Conservation (phyloP, 352 stramenopile species). For the Globisporangium nunn region DNA sequence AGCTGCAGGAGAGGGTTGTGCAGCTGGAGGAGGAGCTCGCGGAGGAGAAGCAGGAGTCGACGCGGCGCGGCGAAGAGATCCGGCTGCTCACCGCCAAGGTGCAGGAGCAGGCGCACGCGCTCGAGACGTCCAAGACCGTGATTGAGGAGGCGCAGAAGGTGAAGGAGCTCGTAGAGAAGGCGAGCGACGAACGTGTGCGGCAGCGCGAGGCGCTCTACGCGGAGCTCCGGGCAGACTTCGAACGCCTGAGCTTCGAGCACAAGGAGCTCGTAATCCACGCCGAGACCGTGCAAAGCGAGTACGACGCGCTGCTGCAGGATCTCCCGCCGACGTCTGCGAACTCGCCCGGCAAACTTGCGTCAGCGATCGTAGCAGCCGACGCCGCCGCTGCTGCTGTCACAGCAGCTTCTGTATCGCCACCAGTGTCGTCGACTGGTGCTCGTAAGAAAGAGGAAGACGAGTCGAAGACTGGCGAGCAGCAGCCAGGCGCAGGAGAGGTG, state of each 20-base stretch:
- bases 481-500: not conserved
- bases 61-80: constrained; percentile 68
- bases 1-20: constrained; percentile 61
- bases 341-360: constrained; percentile 34
- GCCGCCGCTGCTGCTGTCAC: constrained; percentile 10
- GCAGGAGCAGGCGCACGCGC: constrained; percentile 46
- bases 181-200: constrained; percentile 61
- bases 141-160: constrained; percentile 62
- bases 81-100: constrained; percentile 53
- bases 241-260: constrained; percentile 76
- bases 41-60: constrained; percentile 78
- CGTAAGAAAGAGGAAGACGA: constrained; percentile 17
- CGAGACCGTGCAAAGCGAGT: constrained; percentile 71
- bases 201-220: constrained; percentile 46
- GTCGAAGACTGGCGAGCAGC: constrained; percentile 12
- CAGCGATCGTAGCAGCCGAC: constrained; percentile 16
- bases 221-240: constrained; percentile 59
- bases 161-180: constrained; percentile 57
- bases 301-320: constrained; percentile 51
- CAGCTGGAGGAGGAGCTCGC: constrained; percentile 71
- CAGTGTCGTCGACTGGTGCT: constrained; percentile 13
- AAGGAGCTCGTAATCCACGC: constrained; percentile 76
- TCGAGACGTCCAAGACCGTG: constrained; percentile 52
- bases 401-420: not conserved
- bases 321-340: constrained; percentile 26